Evolutionary conservation across 345 rosid species (phyloP).

Genomic region (Melaleuca alternifolia): DNA sequence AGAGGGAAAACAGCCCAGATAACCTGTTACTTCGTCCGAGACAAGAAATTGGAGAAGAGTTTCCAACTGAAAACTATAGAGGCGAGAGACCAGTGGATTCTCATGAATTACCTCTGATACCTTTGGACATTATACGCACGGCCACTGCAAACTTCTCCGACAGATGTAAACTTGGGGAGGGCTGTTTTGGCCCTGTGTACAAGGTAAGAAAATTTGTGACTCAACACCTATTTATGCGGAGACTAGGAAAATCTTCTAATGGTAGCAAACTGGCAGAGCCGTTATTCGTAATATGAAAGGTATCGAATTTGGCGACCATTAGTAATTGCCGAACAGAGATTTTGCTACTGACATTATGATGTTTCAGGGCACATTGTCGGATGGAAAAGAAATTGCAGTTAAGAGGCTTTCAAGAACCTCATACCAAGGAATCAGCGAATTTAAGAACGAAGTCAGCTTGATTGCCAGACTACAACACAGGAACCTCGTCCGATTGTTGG

Average conservation of each 20-base stretch:
- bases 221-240: not conserved
- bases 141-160: conserved; percentile 15
- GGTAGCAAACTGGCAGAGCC: not conserved
- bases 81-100: too few species aligned
- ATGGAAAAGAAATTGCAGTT: conserved; percentile 13
- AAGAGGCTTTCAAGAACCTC: conserved; percentile 14
- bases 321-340: not conserved
- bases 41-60: not conserved
- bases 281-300: not conserved
- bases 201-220: not conserved
- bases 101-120: conserved; percentile 13
- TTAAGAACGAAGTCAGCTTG: conserved; percentile 9
- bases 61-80: not conserved
- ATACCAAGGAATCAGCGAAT: conserved; percentile 10
- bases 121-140: not conserved
- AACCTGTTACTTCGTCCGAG: conserved; percentile 5
- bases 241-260: not conserved
- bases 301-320: not conserved
- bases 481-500: conserved; percentile 8
- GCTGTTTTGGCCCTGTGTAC: conserved; percentile 37
- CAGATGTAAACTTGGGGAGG: conserved; percentile 32
- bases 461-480: conserved; percentile 11
- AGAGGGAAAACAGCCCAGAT: conserved; percentile 2
- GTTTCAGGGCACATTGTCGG: conserved; percentile 1
- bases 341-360: not conserved